Evolutionary conservation across 2,329 filamentous ascomycete species (phyloP), one percentile per base, ranked within the genome.

Genomic region (Stachybotrys echinatus): DNA sequence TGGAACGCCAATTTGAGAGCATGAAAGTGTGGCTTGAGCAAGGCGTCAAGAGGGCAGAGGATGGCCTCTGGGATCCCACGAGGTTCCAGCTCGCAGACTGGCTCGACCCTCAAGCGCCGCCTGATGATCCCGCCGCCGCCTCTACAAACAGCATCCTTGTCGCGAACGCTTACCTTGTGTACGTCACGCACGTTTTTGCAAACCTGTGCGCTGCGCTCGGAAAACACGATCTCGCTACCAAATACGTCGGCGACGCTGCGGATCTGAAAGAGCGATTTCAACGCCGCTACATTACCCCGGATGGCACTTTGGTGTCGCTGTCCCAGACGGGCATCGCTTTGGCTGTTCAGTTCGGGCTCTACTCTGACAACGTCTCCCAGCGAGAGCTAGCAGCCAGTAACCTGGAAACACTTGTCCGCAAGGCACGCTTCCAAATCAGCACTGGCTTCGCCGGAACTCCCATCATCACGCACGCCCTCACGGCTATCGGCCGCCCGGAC

Each of bases 81-180:
- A 48, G 45, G 0, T 52, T 53, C 14, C 59, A 61, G 17, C 51
- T 61, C 6, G 54, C 45, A 23, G 75, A 78, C 53, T 78, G 75
- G 75, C 65, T 78, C 2, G 75, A 76, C 48, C 75, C 75, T 0
- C 64, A 65, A 4, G 67, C 75, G 1, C 74, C 74, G 0, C 63
- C 68, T 0, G 62, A 72, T 1, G 55, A 67, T 8, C 66, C 75
- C 0, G 67, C 63, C 3, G 58, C 58, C 17, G 72, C 70, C 0
- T 68, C 65, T 0, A 77, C 74, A 0, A 62, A 70, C 37, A 59
- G 65, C 0, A 60, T 63, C 3, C 64, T 74, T 2, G 72, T 77
- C 1, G 71, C 74, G 1, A 73, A 78, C 48, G 72, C 73, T 2
- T 77, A 75, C 50, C 63, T 77, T 2, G 66, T 75, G 2, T 67